Percentiles rank a stretch among this genome's conserved stretches.
Conservation (phyloP, 257 asterid genomes). For the Capsicum chinense region DNA sequence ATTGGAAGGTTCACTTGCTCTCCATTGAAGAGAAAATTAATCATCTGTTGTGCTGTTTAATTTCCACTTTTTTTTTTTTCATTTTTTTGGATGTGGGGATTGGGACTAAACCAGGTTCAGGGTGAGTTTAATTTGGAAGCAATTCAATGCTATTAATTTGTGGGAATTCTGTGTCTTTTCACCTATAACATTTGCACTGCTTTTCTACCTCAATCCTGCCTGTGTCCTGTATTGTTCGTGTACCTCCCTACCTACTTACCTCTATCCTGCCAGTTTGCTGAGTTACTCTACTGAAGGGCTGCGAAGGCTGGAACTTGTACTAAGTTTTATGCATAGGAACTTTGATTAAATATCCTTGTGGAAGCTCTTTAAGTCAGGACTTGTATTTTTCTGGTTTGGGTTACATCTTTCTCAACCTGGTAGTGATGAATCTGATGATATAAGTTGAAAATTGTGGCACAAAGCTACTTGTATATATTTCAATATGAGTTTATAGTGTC, state of each 20-base stretch:
- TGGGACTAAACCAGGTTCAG: neutral
- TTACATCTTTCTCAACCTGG: neutral
- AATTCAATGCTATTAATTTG: neutral
- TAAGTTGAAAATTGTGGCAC: neutral
- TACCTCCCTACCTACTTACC: neutral
- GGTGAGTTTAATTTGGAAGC: neutral
- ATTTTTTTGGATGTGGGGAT: neutral
- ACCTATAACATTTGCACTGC: neutral
- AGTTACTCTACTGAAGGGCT: neutral
- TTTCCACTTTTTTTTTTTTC: neutral
- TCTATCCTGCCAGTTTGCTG: neutral
- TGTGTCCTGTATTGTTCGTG: neutral
- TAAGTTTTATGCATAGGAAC: neutral
- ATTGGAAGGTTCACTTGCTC: conserved; percentile 65
- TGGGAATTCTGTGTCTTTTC: neutral
- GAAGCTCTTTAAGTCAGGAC: neutral
- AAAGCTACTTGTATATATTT: neutral
- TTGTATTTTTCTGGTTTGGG: neutral
- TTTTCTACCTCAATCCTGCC: neutral
- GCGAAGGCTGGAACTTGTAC: neutral
- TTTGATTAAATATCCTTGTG: neutral
- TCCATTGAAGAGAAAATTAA: conserved; percentile 22
- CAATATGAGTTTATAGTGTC: conserved; percentile 9
- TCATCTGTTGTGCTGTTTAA: conserved; percentile 3
- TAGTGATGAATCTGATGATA: neutral